These are phyloP conservation scores for Penicillium silybi DNA, from an alignment of 495 filamentous ascomycete genomes.

Conservation along the genomic window DNA sequence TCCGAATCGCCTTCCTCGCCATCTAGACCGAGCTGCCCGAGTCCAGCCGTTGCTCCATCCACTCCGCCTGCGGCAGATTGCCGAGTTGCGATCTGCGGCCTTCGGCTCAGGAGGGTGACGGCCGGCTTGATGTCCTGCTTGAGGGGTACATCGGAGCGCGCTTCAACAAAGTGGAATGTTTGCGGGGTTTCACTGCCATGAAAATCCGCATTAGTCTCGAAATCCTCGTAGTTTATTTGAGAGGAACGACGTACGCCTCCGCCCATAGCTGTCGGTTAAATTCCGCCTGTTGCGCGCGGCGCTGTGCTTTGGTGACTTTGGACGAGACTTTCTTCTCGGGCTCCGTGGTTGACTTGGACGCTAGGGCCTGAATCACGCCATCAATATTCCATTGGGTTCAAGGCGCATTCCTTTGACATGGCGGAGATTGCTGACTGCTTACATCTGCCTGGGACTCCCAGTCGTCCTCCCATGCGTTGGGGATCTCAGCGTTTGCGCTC, in stretches of 20 bases:
- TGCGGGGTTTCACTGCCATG: constrained; percentile 54
- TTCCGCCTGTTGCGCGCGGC: constrained; percentile 74
- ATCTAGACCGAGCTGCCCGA: constrained; percentile 50
- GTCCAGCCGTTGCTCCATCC: constrained; percentile 53
- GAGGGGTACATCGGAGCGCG: constrained; percentile 62
- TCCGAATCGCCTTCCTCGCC: constrained; percentile 65
- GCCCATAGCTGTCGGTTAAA: constrained; percentile 83
- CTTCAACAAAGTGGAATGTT: constrained; percentile 68
- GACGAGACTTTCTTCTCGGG: constrained; percentile 46
- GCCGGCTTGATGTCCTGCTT: constrained; percentile 79
- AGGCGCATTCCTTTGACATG: not conserved
- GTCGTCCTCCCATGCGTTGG: constrained; percentile 89
- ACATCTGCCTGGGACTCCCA: constrained; percentile 80
- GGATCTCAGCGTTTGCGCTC: constrained; percentile 51
- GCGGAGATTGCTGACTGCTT: not conserved
- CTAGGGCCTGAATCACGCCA: constrained; percentile 32
- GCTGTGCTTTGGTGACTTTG: constrained; percentile 68
- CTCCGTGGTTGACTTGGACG: constrained; percentile 31
- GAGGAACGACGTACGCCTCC: constrained; percentile 61
- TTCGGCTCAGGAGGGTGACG: constrained; percentile 79
- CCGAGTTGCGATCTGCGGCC: constrained; percentile 53
- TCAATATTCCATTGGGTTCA: constrained; percentile 11
- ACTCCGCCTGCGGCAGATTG: constrained; percentile 20
- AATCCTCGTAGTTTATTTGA: no score
- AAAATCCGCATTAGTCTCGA: not conserved